Evolutionary conservation across 1,284 basidiomycete genomes (phyloP).

Genomic region (Irpex lacteus): DNA sequence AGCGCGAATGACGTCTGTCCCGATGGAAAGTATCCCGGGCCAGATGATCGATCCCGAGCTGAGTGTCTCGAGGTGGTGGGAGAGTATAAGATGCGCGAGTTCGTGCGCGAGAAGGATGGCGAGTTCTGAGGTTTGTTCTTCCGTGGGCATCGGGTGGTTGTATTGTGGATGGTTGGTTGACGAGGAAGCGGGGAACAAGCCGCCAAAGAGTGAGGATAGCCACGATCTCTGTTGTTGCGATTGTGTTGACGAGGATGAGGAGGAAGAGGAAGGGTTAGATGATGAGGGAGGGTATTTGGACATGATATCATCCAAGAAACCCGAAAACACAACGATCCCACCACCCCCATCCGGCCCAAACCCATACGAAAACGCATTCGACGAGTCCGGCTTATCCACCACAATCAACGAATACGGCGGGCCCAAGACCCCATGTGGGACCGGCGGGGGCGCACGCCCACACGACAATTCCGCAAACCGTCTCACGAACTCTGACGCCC

Average conservation of each 20-base stretch:
- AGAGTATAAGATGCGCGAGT: constrained; percentile 81
- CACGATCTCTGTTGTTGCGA: constrained; percentile 36
- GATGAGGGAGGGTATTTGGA: constrained; percentile 34
- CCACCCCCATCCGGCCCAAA: constrained; percentile 88
- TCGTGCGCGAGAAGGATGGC: constrained; percentile 88
- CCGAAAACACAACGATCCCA: constrained; percentile 87
- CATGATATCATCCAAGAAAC: constrained; percentile 81
- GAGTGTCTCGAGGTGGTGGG: constrained; percentile 87
- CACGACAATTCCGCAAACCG: constrained; percentile 49
- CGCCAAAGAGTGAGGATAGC: constrained; percentile 48
- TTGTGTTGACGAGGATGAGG: constrained; percentile 7
- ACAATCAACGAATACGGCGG: constrained; percentile 85
- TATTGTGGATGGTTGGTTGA: constrained; percentile 19
- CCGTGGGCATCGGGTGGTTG: constrained; percentile 58
- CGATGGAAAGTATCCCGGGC: constrained; percentile 75
- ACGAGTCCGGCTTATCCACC: constrained; percentile 75
- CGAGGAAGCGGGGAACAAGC: constrained; percentile 31
- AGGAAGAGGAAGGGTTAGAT: constrained; percentile 17
- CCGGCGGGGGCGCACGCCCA: constrained; percentile 34
- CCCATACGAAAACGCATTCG: constrained; percentile 89
- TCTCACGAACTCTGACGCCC: constrained; percentile 63
- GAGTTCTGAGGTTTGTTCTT: constrained; percentile 79
- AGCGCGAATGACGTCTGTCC: constrained; percentile 72
- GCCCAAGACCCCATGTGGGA: constrained; percentile 64
- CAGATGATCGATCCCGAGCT: constrained; percentile 80